Conservation (phyloP, 2,329 filamentous ascomycete genomes). For the Neodidymelliopsis sp. region DNA sequence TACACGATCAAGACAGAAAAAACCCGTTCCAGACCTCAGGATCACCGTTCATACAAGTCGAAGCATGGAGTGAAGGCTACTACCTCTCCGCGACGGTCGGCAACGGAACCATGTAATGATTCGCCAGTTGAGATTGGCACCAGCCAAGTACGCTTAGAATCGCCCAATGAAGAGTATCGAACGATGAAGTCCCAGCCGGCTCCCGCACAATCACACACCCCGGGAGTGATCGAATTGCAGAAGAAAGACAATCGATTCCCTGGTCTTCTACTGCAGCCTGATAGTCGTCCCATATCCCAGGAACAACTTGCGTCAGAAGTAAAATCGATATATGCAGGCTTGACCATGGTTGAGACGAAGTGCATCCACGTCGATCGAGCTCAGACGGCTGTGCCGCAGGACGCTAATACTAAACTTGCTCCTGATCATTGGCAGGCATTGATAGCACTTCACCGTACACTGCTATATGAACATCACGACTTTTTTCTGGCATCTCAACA, state of each 20-base stretch:
- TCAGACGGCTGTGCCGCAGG: conserved; percentile 63
- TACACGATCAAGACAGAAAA: conserved; percentile 25
- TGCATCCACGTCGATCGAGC: conserved; percentile 82
- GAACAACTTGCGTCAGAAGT: conserved; percentile 83
- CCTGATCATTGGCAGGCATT: conserved; percentile 83
- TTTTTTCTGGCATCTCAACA: conserved; percentile 85
- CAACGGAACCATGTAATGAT: conserved; percentile 35
- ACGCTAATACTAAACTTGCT: conserved; percentile 55
- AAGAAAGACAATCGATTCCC: conserved; percentile 45
- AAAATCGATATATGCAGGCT: conserved; percentile 80
- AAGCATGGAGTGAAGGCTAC: conserved; percentile 24
- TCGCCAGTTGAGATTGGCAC: conserved; percentile 17
- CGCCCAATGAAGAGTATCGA: conserved; percentile 24
- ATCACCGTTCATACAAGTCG: conserved; percentile 33
- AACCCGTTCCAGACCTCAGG: conserved; percentile 24
- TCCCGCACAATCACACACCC: conserved; percentile 26
- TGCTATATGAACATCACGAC: conserved; percentile 73
- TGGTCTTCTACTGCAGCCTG: conserved; percentile 62
- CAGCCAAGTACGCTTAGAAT: conserved; percentile 12
- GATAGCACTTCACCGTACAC: conserved; percentile 79
- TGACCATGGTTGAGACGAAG: conserved; percentile 87
- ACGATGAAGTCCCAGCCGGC: conserved; percentile 17
- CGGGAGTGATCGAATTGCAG: conserved; percentile 46
- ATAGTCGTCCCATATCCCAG: conserved; percentile 74
- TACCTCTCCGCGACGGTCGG: conserved; percentile 27